Evolutionary conservation across 1,284 basidiomycete species (phyloP), one percentile per base, ranked within the genome.

Genomic region (Rhodotorula sp.): DNA sequence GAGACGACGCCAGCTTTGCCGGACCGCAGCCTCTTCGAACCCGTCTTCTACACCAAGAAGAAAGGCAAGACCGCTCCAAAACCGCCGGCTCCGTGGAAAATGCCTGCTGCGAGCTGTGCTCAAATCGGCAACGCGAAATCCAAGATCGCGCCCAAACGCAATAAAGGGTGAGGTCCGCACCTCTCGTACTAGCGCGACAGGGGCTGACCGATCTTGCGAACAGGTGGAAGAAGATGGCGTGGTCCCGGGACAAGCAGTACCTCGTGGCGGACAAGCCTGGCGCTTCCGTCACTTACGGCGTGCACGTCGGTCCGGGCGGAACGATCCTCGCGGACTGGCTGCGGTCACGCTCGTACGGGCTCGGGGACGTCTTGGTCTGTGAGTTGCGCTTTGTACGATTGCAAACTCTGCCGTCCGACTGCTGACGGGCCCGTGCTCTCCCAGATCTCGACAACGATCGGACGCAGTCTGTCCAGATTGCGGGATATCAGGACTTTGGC

Each of bases 211-310:
- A 10, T 1, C 26, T 24, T 20, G 37, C 3, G 15, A 7, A n/a
- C 64, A 71, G 72, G 6, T 74, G 73, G 73, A 30, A 29, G 22
- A 64, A 70, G 60, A 66, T 62, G 20, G 69, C 67, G 0, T 71
- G 73, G 70, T 68, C 73, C 6, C 62, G 73, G 37, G 70, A 74
- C 57, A 74, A 74, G 60, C 67, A 72, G 58, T 74, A 71, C 60
- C 69, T 74, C 55, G 63, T 66, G 0, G 73, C 73, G 5, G 65
- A 67, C 30, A 54, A 59, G 51, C 71, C 72, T 8, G 75, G 75
- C 4, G 66, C 73, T 37, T 56, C 22, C 15, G 70, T 76, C 44
- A 71, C 67, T 8, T 76, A 56, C 61, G 59, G 59, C 6, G 37
- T 76, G n/a, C 48, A 56, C 3, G 70, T 76, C 49, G 69, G 69